These are phyloP conservation scores for Botrytis squamosa DNA, from an alignment of 2,329 filamentous ascomycete species.

Conservation along the genomic window DNA sequence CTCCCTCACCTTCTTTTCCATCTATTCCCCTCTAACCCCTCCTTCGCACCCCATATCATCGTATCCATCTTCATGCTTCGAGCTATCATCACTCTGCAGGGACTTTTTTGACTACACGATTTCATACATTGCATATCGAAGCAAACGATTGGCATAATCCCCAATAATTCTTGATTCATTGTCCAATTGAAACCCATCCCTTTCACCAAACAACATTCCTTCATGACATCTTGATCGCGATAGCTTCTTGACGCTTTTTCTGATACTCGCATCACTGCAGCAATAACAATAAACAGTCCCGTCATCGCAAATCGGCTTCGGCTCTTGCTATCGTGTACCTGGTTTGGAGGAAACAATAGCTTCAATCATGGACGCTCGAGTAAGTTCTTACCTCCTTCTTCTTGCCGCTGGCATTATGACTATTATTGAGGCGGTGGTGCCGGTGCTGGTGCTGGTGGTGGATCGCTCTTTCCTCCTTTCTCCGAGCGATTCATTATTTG, in stretches of 20 bases:
- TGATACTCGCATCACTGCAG: neutral
- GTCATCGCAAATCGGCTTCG: conserved; percentile 5
- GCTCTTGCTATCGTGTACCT: conserved; percentile 7
- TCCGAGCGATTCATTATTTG: neutral
- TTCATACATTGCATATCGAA: conserved; percentile 18
- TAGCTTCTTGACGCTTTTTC: conserved; percentile 19
- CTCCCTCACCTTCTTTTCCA: conserved; percentile 18
- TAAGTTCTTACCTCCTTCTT: conserved; percentile 34
- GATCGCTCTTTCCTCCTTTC: conserved; percentile 14
- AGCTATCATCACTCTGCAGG: conserved; percentile 5
- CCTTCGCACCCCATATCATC: conserved; percentile 21
- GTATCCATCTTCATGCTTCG: conserved; percentile 21
- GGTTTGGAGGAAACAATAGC: neutral
- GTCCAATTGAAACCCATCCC: neutral
- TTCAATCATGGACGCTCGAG: conserved; percentile 44
- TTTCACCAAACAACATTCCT: neutral
- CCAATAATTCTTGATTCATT: neutral
- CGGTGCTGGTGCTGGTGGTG: neutral
- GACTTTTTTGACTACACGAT: conserved; percentile 7
- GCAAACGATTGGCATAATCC: conserved; percentile 10
- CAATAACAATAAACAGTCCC: neutral
- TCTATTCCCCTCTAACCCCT: neutral
- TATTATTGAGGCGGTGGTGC: neutral
- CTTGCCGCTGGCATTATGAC: neutral
- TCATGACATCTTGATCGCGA: conserved; percentile 33